Evolutionary conservation across 805 yeast species (phyloP).

Genomic region (Cyberlindnera amylophila): DNA sequence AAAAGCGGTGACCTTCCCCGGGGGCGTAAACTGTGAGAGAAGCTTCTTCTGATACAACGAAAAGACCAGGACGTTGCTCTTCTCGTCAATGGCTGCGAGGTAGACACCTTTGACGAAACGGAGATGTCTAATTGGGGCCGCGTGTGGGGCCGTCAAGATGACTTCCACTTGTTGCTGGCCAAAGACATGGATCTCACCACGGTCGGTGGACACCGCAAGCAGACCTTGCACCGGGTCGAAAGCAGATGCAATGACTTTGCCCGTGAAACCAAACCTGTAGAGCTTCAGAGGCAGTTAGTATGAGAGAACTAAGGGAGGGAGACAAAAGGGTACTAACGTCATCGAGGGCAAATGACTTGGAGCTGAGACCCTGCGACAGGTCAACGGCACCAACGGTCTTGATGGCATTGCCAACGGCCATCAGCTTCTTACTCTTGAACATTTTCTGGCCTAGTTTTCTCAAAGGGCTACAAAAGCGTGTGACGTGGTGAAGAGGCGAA

Average conservation of each 20-base stretch:
- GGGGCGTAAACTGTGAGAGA: slow-evolving; percentile 57
- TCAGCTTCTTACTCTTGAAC: slow-evolving; percentile 27
- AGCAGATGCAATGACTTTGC: slow-evolving; percentile 63
- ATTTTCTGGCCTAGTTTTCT: neutral
- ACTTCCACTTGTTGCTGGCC: slow-evolving; percentile 83
- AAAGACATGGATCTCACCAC: slow-evolving; percentile 68
- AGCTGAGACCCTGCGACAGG: slow-evolving; percentile 27
- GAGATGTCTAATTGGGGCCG: slow-evolving; percentile 49
- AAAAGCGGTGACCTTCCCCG: slow-evolving; percentile 62
- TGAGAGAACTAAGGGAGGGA: too few species aligned
- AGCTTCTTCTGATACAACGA: slow-evolving; percentile 64
- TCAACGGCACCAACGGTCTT: slow-evolving; percentile 30
- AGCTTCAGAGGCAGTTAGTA: slow-evolving; percentile 13
- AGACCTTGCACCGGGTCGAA: slow-evolving; percentile 88
- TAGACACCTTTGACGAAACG: slow-evolving; percentile 78
- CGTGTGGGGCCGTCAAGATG: slow-evolving; percentile 49
- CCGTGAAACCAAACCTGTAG: slow-evolving; percentile 53
- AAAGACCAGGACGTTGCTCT: slow-evolving; percentile 60
- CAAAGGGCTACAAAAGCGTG: too few species aligned
- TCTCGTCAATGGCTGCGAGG: slow-evolving; percentile 64
- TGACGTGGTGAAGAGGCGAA: neutral
- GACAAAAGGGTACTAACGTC: slow-evolving; percentile 27
- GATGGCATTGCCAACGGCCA: slow-evolving; percentile 31
- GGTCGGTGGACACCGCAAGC: slow-evolving; percentile 72
- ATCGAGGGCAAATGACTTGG: slow-evolving; percentile 31